Percentiles rank a stretch among this genome's conserved stretches.
Conservation (phyloP, 2,329 filamentous ascomycete genomes). For the Phialophora expanda region DNA sequence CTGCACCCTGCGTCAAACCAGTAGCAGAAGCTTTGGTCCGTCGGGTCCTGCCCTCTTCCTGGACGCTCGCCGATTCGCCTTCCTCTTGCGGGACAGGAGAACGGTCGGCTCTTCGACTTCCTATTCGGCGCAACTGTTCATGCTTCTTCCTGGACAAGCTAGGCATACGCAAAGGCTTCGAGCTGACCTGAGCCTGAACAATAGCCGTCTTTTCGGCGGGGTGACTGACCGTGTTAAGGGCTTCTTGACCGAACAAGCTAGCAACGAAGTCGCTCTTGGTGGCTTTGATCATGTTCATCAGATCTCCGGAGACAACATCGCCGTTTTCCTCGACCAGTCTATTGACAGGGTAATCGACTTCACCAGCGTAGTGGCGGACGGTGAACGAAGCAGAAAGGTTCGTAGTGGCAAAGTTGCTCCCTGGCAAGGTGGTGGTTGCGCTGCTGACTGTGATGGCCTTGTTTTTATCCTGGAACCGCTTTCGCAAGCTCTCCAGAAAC, state of each 20-base stretch:
- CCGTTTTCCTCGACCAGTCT: conserved; percentile 93
- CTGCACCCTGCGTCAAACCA: conserved; percentile 74
- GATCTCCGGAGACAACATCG: conserved; percentile 91
- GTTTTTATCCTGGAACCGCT: conserved; percentile 94
- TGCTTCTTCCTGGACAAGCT: conserved; percentile 86
- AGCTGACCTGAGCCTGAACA: conserved; percentile 94
- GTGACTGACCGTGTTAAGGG: conserved; percentile 88
- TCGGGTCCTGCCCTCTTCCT: conserved; percentile 26
- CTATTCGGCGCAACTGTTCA: conserved; percentile 57
- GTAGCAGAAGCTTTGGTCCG: conserved; percentile 49
- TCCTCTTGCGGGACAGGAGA: conserved; percentile 49
- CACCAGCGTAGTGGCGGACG: conserved; percentile 92
- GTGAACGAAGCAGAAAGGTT: conserved; percentile 83
- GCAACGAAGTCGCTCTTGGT: conserved; percentile 88
- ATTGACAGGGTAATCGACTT: conserved; percentile 89
- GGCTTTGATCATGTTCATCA: conserved; percentile 89
- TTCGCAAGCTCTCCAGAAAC: conserved; percentile 85
- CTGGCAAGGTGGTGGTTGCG: conserved; percentile 75
- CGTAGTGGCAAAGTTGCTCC: conserved; percentile 86
- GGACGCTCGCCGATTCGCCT: conserved; percentile 38
- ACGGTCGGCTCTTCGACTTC: conserved; percentile 43
- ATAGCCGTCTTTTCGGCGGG: conserved; percentile 88
- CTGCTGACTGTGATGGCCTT: conserved; percentile 81
- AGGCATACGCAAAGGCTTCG: conserved; percentile 88
- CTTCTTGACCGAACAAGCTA: conserved; percentile 94